phyloP scores from a whole-genome alignment of 352 stramenopile species.

The Phytophthora meadii region DNA sequence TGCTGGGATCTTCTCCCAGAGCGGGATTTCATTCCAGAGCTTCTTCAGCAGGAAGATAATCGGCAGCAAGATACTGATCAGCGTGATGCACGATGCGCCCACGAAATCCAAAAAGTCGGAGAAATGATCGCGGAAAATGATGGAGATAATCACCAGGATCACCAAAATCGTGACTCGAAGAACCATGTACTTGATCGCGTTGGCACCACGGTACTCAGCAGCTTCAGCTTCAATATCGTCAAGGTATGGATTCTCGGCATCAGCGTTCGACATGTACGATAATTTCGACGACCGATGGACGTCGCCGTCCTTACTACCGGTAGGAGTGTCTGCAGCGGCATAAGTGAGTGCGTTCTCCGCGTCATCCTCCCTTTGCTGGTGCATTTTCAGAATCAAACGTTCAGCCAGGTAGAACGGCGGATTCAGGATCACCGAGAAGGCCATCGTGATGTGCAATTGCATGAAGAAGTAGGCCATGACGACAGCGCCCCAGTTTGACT shows the following conservation, averaged over 20 bases:
- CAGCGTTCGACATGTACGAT: conserved; percentile 49
- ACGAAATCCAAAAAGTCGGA: conserved; percentile 49
- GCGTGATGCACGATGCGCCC: conserved; percentile 44
- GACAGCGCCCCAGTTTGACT: conserved; percentile 34
- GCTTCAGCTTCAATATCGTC: conserved; percentile 29
- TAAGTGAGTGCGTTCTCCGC: conserved; percentile 31
- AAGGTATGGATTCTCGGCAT: conserved; percentile 37
- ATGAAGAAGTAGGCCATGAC: conserved; percentile 42
- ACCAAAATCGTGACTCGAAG: conserved; percentile 50
- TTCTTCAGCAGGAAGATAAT: conserved; percentile 47
- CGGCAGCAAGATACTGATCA: conserved; percentile 49
- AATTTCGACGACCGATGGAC: conserved; percentile 37
- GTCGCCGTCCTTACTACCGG: conserved; percentile 14
- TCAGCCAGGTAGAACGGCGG: conserved; percentile 46
- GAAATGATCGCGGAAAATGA: conserved; percentile 47
- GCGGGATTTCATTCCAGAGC: conserved; percentile 24
- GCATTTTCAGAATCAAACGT: conserved; percentile 42
- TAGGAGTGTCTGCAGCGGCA: conserved; percentile 17
- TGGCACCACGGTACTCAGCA: conserved; percentile 41
- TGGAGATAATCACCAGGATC: conserved; percentile 39
- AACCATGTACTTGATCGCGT: conserved; percentile 44
- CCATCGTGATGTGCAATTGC: conserved; percentile 41
- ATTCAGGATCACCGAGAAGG: conserved; percentile 45
- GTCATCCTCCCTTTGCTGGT: conserved; percentile 44
- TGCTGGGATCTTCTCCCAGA: conserved; percentile 23